These are phyloP conservation scores for Paramecium sonneborni DNA, from an alignment of 73 alveolate species.

Conservation along the genomic window DNA sequence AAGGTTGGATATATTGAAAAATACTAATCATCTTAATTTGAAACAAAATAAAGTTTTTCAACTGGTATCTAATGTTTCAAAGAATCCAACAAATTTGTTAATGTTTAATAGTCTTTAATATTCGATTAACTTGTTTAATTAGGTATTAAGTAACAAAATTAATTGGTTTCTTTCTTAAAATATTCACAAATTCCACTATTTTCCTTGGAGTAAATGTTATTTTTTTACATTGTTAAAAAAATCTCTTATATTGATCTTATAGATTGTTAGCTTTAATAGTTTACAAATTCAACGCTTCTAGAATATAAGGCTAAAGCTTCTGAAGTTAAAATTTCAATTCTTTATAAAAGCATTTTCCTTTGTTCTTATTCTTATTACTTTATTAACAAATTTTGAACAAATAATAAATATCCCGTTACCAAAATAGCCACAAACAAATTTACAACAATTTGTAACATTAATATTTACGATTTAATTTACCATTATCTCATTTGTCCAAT, in stretches of 20 bases:
- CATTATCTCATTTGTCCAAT: neutral
- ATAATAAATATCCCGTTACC: neutral
- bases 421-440: neutral
- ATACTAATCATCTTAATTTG: neutral
- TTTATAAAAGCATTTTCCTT: neutral
- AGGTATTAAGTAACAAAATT: neutral
- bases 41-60: neutral
- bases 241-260: neutral
- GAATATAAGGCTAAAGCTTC: neutral
- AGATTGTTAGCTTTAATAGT: neutral
- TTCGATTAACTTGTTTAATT: neutral
- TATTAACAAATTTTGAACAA: neutral
- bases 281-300: neutral
- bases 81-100: neutral
- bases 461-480: neutral
- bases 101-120: neutral
- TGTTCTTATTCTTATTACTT: neutral
- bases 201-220: neutral
- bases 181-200: constrained; percentile 12
- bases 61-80: neutral
- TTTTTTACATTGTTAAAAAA: neutral
- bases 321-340: neutral
- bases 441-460: neutral
- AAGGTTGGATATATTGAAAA: constrained; percentile 2
- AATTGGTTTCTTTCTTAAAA: constrained; percentile 5